These are phyloP conservation scores for Blastosporella zonata DNA, from an alignment of 1,284 basidiomycete species.

Conservation along the genomic window DNA sequence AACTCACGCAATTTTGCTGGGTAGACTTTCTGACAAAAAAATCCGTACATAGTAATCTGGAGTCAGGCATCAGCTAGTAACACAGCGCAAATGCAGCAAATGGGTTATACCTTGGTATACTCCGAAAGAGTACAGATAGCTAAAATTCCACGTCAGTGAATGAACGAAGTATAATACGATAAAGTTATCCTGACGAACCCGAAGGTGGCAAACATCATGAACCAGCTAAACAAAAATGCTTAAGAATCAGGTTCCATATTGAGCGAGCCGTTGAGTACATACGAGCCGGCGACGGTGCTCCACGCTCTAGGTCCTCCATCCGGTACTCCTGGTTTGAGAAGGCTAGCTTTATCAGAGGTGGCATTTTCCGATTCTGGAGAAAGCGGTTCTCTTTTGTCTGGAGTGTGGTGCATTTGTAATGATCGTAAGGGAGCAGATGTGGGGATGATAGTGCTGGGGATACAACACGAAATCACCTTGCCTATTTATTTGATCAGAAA, in stretches of 20 bases:
- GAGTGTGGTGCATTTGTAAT: constrained; percentile 1
- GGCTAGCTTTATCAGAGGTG: background rate
- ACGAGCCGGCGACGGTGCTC: constrained; percentile 14
- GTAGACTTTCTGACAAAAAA: constrained; percentile 13
- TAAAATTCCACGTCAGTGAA: background rate
- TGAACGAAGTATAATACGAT: background rate
- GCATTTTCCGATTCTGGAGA: background rate
- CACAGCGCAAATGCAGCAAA: background rate
- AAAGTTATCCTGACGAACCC: constrained; percentile 13
- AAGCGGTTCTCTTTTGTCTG: constrained; percentile 4
- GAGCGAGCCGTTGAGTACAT: background rate
- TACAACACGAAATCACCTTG: background rate
- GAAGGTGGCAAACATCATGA: constrained; percentile 18
- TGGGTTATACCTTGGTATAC: constrained; percentile 18
- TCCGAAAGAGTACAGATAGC: constrained; percentile 21
- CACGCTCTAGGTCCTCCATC: constrained; percentile 13
- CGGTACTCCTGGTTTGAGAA: background rate
- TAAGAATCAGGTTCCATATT: background rate
- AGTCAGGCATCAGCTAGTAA: background rate
- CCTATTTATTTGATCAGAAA: background rate
- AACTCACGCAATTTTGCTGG: constrained; percentile 21
- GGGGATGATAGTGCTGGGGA: background rate
- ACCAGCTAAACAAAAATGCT: constrained; percentile 9
- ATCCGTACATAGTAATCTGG: constrained; percentile 14
- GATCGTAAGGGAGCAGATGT: background rate